Conservation (phyloP, 1,284 basidiomycete genomes). For the Microbotryum violaceum region DNA sequence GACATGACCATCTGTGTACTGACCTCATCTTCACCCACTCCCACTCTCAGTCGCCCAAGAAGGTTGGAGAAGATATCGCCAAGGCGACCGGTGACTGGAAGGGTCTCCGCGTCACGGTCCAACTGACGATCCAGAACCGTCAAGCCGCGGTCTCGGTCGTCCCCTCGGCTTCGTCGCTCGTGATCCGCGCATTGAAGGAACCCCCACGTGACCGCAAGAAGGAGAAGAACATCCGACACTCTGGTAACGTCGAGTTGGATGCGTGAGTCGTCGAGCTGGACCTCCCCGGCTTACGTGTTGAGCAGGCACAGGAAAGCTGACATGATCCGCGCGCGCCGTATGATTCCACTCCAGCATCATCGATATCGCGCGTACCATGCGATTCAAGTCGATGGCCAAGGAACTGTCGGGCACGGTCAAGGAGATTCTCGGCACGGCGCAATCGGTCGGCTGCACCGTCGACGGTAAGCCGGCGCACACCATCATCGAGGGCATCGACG, state of each 20-base stretch:
- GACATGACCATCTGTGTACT: not conserved
- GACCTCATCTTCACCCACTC: conserved; percentile 1
- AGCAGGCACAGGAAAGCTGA: not conserved
- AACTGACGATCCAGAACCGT: conserved; percentile 99
- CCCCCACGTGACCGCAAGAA: conserved; percentile 99
- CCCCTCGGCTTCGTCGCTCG: conserved; percentile 93
- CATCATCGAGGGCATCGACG: conserved; percentile 90
- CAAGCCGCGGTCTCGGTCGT: conserved; percentile 96
- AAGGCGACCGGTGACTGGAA: conserved; percentile 99
- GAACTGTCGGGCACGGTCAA: conserved; percentile 81
- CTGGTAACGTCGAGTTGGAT: conserved; percentile 88
- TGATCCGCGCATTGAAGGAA: conserved; percentile 98
- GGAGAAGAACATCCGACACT: conserved; percentile 99
- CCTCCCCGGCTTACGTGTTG: not conserved
- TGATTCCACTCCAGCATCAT: conserved; percentile 50
- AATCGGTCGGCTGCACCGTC: conserved; percentile 89
- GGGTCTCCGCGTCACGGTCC: conserved; percentile 97
- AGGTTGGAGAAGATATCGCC: conserved; percentile 99
- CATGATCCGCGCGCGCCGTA: not conserved
- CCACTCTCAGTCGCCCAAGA: conserved; percentile 82
- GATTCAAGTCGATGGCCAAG: conserved; percentile 89
- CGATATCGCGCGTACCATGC: conserved; percentile 95
- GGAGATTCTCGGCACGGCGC: conserved; percentile 52
- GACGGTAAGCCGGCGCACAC: conserved; percentile 92
- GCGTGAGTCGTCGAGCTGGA: conserved; percentile 45